Evolutionary conservation across 164 flowering plant species (phyloP).

Genomic region (Magnolia kwangsiensis): DNA sequence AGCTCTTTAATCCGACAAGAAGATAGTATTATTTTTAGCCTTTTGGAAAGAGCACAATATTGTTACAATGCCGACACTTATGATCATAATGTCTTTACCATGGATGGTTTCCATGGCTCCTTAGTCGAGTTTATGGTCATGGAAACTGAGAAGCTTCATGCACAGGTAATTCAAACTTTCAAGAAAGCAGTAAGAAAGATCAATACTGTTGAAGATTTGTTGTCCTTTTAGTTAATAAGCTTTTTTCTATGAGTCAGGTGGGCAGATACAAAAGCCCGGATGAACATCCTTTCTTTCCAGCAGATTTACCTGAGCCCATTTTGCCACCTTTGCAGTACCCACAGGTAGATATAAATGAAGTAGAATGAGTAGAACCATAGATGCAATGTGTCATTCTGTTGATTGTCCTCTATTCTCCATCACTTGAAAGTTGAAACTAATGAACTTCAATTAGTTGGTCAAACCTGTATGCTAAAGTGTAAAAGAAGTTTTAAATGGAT

Average conservation of each 20-base stretch:
- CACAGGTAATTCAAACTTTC: conserved; percentile 43
- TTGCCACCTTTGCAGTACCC: conserved; percentile 87
- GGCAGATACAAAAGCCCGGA: conserved; percentile 94
- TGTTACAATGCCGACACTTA: conserved; percentile 72
- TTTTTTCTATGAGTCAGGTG: conserved; percentile 38
- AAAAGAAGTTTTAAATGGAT: too few species aligned
- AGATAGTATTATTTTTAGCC: conserved; percentile 88
- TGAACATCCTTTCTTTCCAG: conserved; percentile 91
- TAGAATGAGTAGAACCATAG: not conserved
- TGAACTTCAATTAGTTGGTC: too few species aligned
- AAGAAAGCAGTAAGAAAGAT: not conserved
- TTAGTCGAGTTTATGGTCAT: conserved; percentile 73
- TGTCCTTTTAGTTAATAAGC: conserved; percentile 4
- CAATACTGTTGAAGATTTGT: not conserved
- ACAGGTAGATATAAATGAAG: conserved; percentile 38
- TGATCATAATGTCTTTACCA: conserved; percentile 48
- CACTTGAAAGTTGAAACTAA: not conserved
- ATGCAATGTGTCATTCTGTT: not conserved
- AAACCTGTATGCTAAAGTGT: too few species aligned
- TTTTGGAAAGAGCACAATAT: conserved; percentile 82
- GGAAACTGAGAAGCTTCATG: conserved; percentile 93
- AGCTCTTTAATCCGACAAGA: conserved; percentile 80
- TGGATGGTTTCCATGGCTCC: conserved; percentile 72
- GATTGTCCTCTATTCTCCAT: not conserved
- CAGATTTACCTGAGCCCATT: conserved; percentile 67